These are phyloP conservation scores for Mycena amicta DNA, from an alignment of 768 basidiomycete species.

Conservation along the genomic window DNA sequence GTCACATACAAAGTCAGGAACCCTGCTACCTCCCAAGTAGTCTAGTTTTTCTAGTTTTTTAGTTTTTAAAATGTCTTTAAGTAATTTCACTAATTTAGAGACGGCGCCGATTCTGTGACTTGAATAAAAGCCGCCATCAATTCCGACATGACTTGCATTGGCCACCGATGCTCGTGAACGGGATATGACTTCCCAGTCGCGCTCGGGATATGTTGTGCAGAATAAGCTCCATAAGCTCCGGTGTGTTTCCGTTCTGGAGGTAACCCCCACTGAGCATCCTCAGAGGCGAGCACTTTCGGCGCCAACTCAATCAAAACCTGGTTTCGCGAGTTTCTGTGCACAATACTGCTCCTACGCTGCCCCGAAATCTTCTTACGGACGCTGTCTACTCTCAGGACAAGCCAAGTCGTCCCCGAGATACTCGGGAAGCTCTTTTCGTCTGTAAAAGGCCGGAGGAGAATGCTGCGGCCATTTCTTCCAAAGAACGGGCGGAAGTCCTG, in stretches of 20 bases:
- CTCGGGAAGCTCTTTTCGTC: conserved; percentile 20
- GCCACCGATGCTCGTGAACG: not conserved
- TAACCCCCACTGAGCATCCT: too few species aligned
- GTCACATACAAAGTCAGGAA: conserved; percentile 41
- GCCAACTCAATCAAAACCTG: conserved; percentile 49
- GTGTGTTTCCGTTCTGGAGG: too few species aligned
- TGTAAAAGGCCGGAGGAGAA: conserved; percentile 43
- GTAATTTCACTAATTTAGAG: too few species aligned
- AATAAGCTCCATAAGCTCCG: not conserved
- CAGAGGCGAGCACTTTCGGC: conserved; percentile 79
- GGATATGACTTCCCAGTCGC: not conserved
- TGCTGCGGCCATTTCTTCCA: conserved; percentile 31
- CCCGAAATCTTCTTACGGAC: conserved; percentile 35
- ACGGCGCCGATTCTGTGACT: too few species aligned
- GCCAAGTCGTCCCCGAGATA: conserved; percentile 1
- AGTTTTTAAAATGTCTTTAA: too few species aligned
- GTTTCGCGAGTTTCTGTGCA: conserved; percentile 16
- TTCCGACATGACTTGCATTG: not conserved
- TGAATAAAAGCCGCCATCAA: not conserved
- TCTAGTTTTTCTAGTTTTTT: too few species aligned
- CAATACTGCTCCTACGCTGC: conserved; percentile 49
- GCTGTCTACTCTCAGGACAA: conserved; percentile 13
- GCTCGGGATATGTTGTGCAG: not conserved
- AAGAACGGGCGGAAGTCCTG: conserved; percentile 61
- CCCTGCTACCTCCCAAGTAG: too few species aligned